Conservation (phyloP, 139 green algal genomes). For the Coelastrella sp. region DNA sequence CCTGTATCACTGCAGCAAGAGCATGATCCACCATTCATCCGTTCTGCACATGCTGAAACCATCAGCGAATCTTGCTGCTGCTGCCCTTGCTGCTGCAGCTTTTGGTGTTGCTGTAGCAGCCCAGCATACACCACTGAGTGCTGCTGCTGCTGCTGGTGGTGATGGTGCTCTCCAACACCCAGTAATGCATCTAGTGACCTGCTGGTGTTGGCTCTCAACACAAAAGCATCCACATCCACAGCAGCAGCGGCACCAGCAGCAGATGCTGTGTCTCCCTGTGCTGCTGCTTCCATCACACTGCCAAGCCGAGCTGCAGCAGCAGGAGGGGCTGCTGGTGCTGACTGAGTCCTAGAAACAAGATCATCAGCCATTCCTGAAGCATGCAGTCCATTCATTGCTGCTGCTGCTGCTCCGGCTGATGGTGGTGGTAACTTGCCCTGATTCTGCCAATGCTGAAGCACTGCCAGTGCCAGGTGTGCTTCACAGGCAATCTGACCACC, state of each 20-base stretch:
- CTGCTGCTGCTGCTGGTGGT: not conserved
- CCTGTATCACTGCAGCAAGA: not conserved
- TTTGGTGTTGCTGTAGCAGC: not conserved
- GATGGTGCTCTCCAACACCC: not conserved
- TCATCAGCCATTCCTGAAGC: not conserved
- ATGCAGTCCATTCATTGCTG: not conserved
- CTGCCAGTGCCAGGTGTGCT: slow-evolving; percentile 13
- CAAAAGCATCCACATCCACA: too few relatives aligned
- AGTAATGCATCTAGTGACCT: not conserved
- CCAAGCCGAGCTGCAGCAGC: too few relatives aligned
- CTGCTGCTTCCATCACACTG: not conserved
- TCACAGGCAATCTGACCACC: slow-evolving; percentile 47
- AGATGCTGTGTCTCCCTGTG: not conserved
- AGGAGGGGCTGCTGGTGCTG: slow-evolving; percentile 1
- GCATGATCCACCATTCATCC: not conserved
- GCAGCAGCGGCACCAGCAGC: too few relatives aligned
- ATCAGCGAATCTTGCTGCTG: not conserved
- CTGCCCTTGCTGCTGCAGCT: not conserved
- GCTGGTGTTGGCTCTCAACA: not conserved
- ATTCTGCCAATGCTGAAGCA: not conserved
- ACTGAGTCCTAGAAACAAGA: not conserved
- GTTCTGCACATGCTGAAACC: not conserved
- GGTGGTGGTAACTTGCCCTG: not conserved
- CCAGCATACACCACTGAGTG: not conserved
- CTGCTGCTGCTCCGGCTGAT: not conserved